Conservation (phyloP, 2,329 filamentous ascomycete genomes). For the Aspergillus hortae region DNA sequence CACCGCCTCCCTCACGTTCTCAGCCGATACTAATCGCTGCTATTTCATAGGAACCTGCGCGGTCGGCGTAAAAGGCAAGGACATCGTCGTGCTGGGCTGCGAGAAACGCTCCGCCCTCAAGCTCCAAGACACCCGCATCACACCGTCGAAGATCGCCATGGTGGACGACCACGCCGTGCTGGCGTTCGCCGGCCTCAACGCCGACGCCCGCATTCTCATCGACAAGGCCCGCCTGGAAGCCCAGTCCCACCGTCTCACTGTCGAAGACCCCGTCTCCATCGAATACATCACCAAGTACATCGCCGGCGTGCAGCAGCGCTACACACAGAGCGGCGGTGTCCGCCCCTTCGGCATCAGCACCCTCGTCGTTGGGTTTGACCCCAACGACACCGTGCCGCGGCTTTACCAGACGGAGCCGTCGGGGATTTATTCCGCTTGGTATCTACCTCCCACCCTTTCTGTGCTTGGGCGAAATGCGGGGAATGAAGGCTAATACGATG, state of each 20-base stretch:
- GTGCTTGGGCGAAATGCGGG: not conserved
- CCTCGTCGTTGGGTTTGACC: slow-evolving; percentile 96
- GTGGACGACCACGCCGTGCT: slow-evolving; percentile 95
- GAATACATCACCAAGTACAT: slow-evolving; percentile 99
- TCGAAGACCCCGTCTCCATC: slow-evolving; percentile 95
- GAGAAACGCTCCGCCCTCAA: slow-evolving; percentile 99
- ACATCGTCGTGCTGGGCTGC: slow-evolving; percentile 94
- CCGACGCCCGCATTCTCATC: slow-evolving; percentile 94
- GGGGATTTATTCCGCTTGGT: slow-evolving; percentile 99
- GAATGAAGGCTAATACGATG: no score
- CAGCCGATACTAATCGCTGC: no score
- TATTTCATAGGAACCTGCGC: slow-evolving; percentile 76
- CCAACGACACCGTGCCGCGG: slow-evolving; percentile 79
- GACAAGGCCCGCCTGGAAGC: slow-evolving; percentile 98
- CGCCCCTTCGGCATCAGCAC: slow-evolving; percentile 98
- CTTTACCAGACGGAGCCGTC: slow-evolving; percentile 99
- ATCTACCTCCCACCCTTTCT: slow-evolving; percentile 31
- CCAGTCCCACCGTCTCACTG: slow-evolving; percentile 92
- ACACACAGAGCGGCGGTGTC: slow-evolving; percentile 98
- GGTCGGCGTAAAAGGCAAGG: slow-evolving; percentile 90
- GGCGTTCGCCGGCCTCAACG: slow-evolving; percentile 94
- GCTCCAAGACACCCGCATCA: slow-evolving; percentile 98
- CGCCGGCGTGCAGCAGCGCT: slow-evolving; percentile 94
- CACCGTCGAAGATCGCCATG: slow-evolving; percentile 95
- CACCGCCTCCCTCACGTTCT: not conserved